Evolutionary conservation across 257 asterid species (phyloP).

Genomic region (Verbascum thapsus): DNA sequence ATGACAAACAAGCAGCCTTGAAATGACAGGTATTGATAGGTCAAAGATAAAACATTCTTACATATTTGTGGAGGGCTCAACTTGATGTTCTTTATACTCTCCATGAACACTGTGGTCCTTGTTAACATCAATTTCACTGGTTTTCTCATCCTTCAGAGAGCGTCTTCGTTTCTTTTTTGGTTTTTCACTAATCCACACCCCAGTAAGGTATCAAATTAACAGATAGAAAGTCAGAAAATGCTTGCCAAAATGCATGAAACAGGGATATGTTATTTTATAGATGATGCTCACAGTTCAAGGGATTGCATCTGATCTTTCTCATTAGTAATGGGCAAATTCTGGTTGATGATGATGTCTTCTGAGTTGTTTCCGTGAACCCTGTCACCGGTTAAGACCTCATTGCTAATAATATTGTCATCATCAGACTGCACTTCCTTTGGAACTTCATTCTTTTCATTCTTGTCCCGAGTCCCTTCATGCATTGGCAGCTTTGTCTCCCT

Average conservation of each 20-base stretch:
- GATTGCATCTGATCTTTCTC: constrained; percentile 32
- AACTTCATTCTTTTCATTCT: constrained; percentile 30
- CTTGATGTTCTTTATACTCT: constrained; percentile 39
- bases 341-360: constrained; percentile 20
- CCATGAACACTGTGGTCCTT: constrained; percentile 25
- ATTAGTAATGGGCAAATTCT: constrained; percentile 27
- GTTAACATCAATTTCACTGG: constrained; percentile 27
- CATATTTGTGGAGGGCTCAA: constrained; percentile 39
- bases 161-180: constrained; percentile 63
- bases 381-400: constrained; percentile 26
- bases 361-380: constrained; percentile 10
- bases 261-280: constrained; percentile 2
- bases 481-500: constrained; percentile 33
- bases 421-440: constrained; percentile 22
- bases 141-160: constrained; percentile 37
- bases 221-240: constrained; percentile 24
- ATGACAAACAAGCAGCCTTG: constrained; percentile 23
- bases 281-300: constrained; percentile 40
- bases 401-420: constrained; percentile 16
- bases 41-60: constrained; percentile 35
- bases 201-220: constrained; percentile 19
- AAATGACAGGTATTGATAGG: constrained; percentile 18
- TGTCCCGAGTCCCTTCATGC: constrained; percentile 26
- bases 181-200: constrained; percentile 34
- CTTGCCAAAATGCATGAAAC: constrained; percentile 10